phyloP scores from a whole-genome alignment of 192 early-diverging fungal genomes.

The Coemansia sp. region DNA sequence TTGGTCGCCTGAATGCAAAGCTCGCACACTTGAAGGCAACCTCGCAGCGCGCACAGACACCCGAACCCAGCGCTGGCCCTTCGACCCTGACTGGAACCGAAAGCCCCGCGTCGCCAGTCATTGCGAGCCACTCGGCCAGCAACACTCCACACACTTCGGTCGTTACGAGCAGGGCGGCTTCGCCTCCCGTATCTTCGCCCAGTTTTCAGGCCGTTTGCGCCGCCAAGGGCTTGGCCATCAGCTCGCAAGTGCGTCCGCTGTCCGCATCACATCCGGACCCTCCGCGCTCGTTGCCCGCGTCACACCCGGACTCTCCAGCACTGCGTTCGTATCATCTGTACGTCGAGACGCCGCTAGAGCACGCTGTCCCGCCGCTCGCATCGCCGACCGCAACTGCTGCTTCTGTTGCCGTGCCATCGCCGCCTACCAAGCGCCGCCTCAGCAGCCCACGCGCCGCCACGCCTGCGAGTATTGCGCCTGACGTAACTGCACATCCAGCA shows the following conservation, averaged over 20 bases:
- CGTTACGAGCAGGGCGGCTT: conserved; percentile 34
- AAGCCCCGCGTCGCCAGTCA: conserved; percentile 16
- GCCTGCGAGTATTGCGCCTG: not conserved
- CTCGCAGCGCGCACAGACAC: conserved; percentile 41
- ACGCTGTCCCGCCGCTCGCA: conserved; percentile 26
- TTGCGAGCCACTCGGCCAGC: conserved; percentile 10
- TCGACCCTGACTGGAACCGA: conserved; percentile 12
- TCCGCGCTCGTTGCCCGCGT: not conserved
- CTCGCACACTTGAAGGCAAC: conserved; percentile 52
- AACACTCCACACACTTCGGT: conserved; percentile 10
- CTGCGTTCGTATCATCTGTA: conserved; percentile 45
- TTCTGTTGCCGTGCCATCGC: conserved; percentile 7
- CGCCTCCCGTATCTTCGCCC: conserved; percentile 22
- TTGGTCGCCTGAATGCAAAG: conserved; percentile 57
- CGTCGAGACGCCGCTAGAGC: conserved; percentile 45
- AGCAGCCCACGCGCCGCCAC: conserved; percentile 35
- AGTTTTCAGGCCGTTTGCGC: conserved; percentile 44
- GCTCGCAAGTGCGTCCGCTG: conserved; percentile 1
- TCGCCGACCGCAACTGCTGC: conserved; percentile 16
- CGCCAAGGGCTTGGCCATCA: conserved; percentile 33
- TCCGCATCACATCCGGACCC: too few species aligned
- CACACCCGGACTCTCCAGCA: conserved; percentile 25
- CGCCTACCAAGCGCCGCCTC: conserved; percentile 36
- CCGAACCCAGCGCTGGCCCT: conserved; percentile 36
- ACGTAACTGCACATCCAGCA: conserved; percentile 16